phyloP scores from a whole-genome alignment of 2,329 filamentous ascomycete genomes.

The Penicillium aurantiogriseum region DNA sequence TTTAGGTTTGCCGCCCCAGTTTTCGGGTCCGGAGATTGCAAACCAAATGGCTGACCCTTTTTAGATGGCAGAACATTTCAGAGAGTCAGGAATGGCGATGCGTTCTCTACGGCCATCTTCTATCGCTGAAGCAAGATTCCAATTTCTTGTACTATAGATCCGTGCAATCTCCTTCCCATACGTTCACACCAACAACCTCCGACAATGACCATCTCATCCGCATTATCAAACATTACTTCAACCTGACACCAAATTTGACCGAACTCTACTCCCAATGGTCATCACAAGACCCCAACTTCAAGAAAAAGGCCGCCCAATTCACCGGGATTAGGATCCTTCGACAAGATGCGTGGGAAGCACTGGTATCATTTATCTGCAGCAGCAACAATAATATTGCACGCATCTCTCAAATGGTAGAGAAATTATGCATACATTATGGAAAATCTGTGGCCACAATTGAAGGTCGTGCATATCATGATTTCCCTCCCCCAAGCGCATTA shows the following conservation, averaged over 20 bases:
- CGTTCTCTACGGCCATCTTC: conserved; percentile 76
- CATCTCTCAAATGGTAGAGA: conserved; percentile 95
- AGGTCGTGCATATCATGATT: conserved; percentile 76
- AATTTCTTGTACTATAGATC: conserved; percentile 75
- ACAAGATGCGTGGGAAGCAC: conserved; percentile 93
- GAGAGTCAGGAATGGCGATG: conserved; percentile 84
- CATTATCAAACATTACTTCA: conserved; percentile 82
- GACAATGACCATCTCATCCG: conserved; percentile 65
- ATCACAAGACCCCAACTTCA: conserved; percentile 79
- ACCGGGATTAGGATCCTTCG: conserved; percentile 87
- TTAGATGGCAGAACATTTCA: conserved; percentile 76
- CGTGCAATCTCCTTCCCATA: conserved; percentile 6
- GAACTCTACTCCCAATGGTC: conserved; percentile 86
- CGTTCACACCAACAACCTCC: conserved; percentile 33
- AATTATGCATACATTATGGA: conserved; percentile 84
- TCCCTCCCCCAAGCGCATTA: conserved; percentile 74
- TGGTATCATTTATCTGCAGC: conserved; percentile 95
- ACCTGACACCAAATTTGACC: conserved; percentile 72
- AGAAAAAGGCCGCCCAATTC: conserved; percentile 80
- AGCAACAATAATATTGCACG: conserved; percentile 97
- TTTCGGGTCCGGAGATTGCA: background rate
- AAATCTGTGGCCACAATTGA: conserved; percentile 69
- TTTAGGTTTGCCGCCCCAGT: conserved; percentile 58
- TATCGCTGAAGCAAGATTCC: conserved; percentile 80
- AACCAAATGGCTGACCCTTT: conserved; percentile 6